phyloP scores from a whole-genome alignment of 805 yeast species.

The Candida nanaspora region DNA sequence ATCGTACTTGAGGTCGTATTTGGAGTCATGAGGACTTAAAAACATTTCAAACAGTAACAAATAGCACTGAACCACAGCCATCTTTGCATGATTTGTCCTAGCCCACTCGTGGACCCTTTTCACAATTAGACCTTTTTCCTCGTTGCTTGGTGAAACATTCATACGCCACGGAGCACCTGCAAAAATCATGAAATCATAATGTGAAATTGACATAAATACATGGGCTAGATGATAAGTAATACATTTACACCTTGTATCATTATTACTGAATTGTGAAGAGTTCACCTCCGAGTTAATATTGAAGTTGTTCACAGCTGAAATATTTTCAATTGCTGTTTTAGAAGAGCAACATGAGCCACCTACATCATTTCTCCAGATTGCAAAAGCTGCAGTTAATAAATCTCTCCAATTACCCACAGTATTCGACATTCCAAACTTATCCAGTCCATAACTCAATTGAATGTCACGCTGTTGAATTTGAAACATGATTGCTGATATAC shows the following conservation, averaged over 20 bases:
- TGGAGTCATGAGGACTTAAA: conserved; percentile 42
- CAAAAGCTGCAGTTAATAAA: conserved; percentile 58
- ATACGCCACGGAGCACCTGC: conserved; percentile 81
- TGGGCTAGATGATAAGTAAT: conserved; percentile 71
- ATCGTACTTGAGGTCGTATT: conserved; percentile 32
- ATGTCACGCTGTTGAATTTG: conserved; percentile 70
- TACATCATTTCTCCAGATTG: conserved; percentile 55
- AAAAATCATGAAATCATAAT: conserved; percentile 69
- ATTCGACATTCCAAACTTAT: conserved; percentile 21
- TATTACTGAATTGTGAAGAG: conserved; percentile 24
- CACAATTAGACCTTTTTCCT: conserved; percentile 39
- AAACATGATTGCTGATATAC: conserved; percentile 56
- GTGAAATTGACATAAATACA: conserved; percentile 62
- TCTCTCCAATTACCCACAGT: conserved; percentile 57
- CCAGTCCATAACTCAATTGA: conserved; percentile 46
- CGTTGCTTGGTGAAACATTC: conserved; percentile 55
- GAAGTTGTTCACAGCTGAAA: conserved; percentile 1
- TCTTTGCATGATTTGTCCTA: conserved; percentile 36
- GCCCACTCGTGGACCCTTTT: conserved; percentile 49
- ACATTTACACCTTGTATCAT: conserved; percentile 48
- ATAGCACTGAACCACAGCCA: conserved; percentile 54
- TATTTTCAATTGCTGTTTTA: conserved; percentile 24
- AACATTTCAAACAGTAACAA: conserved; percentile 56
- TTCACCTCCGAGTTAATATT: conserved; percentile 13
- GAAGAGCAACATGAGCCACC: conserved; percentile 30